These are phyloP conservation scores for Coprinopsis sp. DNA, from an alignment of 768 basidiomycete genomes.

Conservation along the genomic window DNA sequence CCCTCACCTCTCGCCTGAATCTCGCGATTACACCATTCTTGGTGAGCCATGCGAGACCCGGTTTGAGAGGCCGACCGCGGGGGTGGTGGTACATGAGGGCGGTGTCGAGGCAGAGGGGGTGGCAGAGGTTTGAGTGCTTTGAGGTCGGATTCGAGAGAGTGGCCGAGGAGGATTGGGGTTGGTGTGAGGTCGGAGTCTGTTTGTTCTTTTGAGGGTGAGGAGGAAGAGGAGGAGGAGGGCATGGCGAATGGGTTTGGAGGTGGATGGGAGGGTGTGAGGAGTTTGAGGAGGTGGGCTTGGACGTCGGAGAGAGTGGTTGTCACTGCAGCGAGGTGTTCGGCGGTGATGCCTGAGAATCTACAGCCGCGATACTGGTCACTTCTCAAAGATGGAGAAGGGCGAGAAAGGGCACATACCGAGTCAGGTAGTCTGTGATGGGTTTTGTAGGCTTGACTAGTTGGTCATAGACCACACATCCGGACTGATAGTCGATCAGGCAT, in stretches of 20 bases:
- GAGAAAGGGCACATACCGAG: conserved; percentile 46
- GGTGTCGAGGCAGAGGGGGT: conserved; percentile 88
- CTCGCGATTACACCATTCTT: conserved; percentile 86
- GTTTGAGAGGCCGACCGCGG: conserved; percentile 88
- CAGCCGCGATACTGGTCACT: neutral
- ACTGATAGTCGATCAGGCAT: conserved; percentile 74
- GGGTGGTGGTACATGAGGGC: conserved; percentile 89
- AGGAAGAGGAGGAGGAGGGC: conserved; percentile 6
- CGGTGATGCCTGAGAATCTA: conserved; percentile 94
- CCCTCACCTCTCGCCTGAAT: conserved; percentile 84
- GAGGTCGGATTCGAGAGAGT: conserved; percentile 94
- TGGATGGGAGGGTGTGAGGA: conserved; percentile 54
- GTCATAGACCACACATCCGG: conserved; percentile 76
- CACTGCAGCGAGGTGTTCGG: conserved; percentile 57
- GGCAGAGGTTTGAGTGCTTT: conserved; percentile 81
- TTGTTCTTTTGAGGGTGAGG: conserved; percentile 8
- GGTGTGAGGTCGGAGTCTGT: conserved; percentile 31
- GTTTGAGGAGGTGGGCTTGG: conserved; percentile 61
- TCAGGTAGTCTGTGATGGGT: conserved; percentile 88
- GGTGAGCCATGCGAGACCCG: conserved; percentile 94
- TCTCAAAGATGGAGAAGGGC: neutral
- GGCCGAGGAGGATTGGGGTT: conserved; percentile 83
- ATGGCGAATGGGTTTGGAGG: conserved; percentile 41
- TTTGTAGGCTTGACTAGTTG: conserved; percentile 84
- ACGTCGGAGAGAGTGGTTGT: conserved; percentile 79